Evolutionary conservation across 495 filamentous ascomycete species (phyloP), one percentile per base, ranked within the genome.

Genomic region (Penicillium lagena): DNA sequence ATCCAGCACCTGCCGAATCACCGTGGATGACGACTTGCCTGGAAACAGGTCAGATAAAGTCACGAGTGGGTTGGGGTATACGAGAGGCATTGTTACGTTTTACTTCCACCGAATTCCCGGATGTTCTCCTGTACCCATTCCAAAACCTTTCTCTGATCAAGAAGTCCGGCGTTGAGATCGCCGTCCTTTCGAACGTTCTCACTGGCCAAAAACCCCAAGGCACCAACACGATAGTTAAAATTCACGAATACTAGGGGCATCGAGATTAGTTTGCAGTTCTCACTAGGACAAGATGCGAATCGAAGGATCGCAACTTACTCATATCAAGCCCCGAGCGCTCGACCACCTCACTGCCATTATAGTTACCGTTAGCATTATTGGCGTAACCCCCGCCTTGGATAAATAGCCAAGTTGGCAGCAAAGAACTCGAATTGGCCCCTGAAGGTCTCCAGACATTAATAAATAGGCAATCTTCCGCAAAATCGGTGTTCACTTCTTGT

Each of bases 151-250:
- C 81, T 66, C 60, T 89, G 85, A 59, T 89, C 86, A 27, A 79
- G 66, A 35, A 90, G 51, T 0, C 85, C 86, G 1, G 44, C 55
- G 42, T 77, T 82, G 12, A 85, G 58, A 51, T 78, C 73, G 3
- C 76, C 76, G 50, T 75, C 55, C 29, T 57, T 52, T 22, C 70
- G 62, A 7, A 87, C 62, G 15, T 76, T 61, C 12, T 80, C 67
- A 48, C 80, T 77, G 0, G 85, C 81, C 0, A 89, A 69, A 46
- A 87, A 88, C 0, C 86, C 86, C 47, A 78, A 78, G 0, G 79
- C 64, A 0, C 85, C 83, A n/a, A 88, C 81, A 1, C 86, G 79
- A 51, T 88, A 88, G 52, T 88, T 89, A 64, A 89, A 80, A 47
- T 78, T 83, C 7, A 90, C 79, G 31, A 87, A 67, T 7, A 90